Percentiles rank a stretch among this genome's conserved stretches.
phyloP scores from a whole-genome alignment of 192 early-diverging fungal genomes.

The Diversispora epigaea region DNA sequence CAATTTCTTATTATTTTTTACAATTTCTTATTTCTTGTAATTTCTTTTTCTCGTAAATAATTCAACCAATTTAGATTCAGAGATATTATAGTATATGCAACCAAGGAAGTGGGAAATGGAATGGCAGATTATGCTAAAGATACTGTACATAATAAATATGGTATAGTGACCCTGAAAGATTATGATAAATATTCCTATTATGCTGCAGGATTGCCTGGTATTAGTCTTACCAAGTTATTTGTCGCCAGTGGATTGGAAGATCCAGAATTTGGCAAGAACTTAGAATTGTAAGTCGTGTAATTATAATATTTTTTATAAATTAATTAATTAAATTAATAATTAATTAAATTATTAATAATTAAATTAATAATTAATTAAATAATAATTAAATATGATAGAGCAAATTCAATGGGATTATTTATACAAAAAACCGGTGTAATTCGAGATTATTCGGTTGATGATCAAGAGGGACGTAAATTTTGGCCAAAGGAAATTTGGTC shows the following conservation, averaged over 20 bases:
- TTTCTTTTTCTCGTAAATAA: slow-evolving; percentile 14
- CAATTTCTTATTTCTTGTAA: not conserved
- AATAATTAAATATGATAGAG: not conserved
- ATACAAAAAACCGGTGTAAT: slow-evolving; percentile 98
- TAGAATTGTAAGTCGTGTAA: not conserved
- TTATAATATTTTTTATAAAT: not conserved
- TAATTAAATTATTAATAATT: not conserved
- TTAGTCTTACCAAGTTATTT: slow-evolving; percentile 92
- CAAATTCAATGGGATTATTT: slow-evolving; percentile 97
- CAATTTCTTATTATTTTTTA: no score
- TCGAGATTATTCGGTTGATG: slow-evolving; percentile 92
- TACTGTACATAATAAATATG: slow-evolving; percentile 46
- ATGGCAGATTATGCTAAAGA: slow-evolving; percentile 84
- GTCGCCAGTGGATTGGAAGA: slow-evolving; percentile 80
- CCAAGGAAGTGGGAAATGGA: slow-evolving; percentile 87
- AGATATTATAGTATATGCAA: slow-evolving; percentile 85
- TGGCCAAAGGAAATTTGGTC: slow-evolving; percentile 97
- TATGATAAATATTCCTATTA: slow-evolving; percentile 98
- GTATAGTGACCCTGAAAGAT: slow-evolving; percentile 72
- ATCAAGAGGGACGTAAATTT: slow-evolving; percentile 85
- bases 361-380: not conserved
- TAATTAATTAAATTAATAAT: not conserved
- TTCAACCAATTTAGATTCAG: slow-evolving; percentile 60
- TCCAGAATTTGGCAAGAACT: not conserved
- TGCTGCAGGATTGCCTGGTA: slow-evolving; percentile 94